Base-by-base conservation (phyloP, 2,329 filamentous ascomycete species). In the Cryphonectria naterciae region DNA sequence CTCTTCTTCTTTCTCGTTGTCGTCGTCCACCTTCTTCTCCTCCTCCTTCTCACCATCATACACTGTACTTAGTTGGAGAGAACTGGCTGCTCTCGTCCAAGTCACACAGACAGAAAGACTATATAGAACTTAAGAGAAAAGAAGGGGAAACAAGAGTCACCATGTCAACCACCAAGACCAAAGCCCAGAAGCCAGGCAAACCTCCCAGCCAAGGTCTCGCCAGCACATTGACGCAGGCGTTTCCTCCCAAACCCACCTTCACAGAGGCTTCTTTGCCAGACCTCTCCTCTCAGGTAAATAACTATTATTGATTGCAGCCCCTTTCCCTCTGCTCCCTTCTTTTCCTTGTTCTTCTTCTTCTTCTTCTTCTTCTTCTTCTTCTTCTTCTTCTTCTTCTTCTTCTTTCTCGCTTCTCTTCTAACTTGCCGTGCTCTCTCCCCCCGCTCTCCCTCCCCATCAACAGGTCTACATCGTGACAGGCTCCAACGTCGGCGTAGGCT, bases 381-480 rank as follows among this genome's bases (percentile, higher is more conserved):
- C 28, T 41, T 13, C 10, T 41, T 41, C 17, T 39, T n/a, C n/a
- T n/a, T 46, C 22, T 28, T 10, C 2, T 25, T 10, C 22, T 43
- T 28, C 17, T 41, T 4, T 4, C 32, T 32, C 28, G 28, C 28
- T 10, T 11, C 37, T 39, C 37, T 39, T 39, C 37, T 39, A 13
- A 39, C 37, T 10, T 39, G 37, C 10, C 37, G 37, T 39, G 37
- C 43, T 19, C 17, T 35, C 58, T 17, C 5, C 4, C 32, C 32
- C 13, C 28, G 1, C 35, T 10, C 28, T 25, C 8, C 41, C 19
- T 5, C 17, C 25, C 28, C 17, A 17, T 32, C 28, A 17, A 54
- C 56, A 81, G 72, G 79, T 80, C 25, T 74, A 80, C 35, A 71
- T 84, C n/a, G 78, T 84, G 68, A 84, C 82, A 1, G 83, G 83